phyloP scores from a whole-genome alignment of 768 basidiomycete species.

The Psilocybe cubensis region DNA sequence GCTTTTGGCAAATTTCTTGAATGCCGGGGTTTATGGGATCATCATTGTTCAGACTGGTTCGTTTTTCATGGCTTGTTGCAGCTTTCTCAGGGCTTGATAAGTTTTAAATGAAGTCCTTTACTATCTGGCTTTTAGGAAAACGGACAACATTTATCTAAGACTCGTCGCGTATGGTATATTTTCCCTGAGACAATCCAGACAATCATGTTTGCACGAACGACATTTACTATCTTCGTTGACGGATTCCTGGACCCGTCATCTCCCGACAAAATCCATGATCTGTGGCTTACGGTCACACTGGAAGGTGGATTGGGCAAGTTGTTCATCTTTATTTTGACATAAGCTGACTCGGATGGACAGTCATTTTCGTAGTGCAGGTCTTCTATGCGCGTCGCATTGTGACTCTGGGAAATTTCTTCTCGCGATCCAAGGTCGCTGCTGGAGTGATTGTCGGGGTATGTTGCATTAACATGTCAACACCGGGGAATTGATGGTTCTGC shows the following conservation, averaged over 20 bases:
- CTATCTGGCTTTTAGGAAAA: neutral
- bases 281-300: neutral
- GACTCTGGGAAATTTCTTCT: neutral
- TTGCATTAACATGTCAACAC: neutral
- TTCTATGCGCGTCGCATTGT: neutral
- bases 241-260: neutral
- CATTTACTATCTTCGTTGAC: neutral
- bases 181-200: conserved; percentile 4
- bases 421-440: too few relatives aligned
- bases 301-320: neutral
- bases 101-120: conserved; percentile 9
- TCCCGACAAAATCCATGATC: neutral
- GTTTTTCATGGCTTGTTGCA: neutral
- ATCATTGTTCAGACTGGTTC: neutral
- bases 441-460: neutral
- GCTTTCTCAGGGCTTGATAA: too few relatives aligned
- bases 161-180: conserved; percentile 1
- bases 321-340: neutral
- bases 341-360: neutral
- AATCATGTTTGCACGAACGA: neutral
- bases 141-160: neutral
- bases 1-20: neutral
- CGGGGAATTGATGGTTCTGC: neutral
- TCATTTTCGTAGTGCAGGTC: neutral
- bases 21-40: neutral